Base-by-base conservation (phyloP, 352 stramenopile species). In the Salisapilia sapeloensis region DNA sequence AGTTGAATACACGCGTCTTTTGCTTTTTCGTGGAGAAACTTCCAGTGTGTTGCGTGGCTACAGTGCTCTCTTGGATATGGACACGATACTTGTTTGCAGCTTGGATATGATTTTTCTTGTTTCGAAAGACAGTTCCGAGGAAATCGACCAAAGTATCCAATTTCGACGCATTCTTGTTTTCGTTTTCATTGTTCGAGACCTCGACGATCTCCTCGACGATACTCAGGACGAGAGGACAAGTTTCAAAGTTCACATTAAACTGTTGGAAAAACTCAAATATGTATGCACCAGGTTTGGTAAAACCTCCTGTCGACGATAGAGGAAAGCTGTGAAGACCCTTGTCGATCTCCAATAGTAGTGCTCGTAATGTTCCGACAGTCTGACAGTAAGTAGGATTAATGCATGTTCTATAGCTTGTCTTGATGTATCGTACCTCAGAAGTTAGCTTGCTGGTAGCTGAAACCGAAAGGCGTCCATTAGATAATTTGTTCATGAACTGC, bases 1-100 rank as follows among this genome's bases (percentile, higher is more conserved):
- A 99, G 45, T 93, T 94, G 33, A 99, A 83, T 12, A 94, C 92
- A 24, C 87, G 55, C 6, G 61, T 77, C 15, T 74, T 2, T 78
- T 71, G 34, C 56, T 65, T 31, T 59, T 71, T 23, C 63, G 50
- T 24, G 42, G 40, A 19, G 45, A 40, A 28, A n/a, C n/a, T n/a
- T n/a, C n/a, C n/a, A n/a, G n/a, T n/a, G n/a, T n/a, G n/a, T n/a
- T n/a, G n/a, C n/a, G n/a, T n/a, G n/a, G n/a, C n/a, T n/a, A n/a
- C n/a, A n/a, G n/a, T n/a, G n/a, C n/a, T n/a, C 80, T 87, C 57
- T 92, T 92, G 66, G 60, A 92, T 89, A 36, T 92, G 76, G 19
- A 91, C 67, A 35, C 78, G 53, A 53, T 90, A 92, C 34, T 79
- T 77, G 26, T 72, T 71, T 12, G 69, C 64, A 17, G 56, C 48